Percentiles rank a stretch among this genome's conserved stretches.
phyloP scores from a whole-genome alignment of 2,329 filamentous ascomycete genomes.

The Colletotrichum gigasporum region DNA sequence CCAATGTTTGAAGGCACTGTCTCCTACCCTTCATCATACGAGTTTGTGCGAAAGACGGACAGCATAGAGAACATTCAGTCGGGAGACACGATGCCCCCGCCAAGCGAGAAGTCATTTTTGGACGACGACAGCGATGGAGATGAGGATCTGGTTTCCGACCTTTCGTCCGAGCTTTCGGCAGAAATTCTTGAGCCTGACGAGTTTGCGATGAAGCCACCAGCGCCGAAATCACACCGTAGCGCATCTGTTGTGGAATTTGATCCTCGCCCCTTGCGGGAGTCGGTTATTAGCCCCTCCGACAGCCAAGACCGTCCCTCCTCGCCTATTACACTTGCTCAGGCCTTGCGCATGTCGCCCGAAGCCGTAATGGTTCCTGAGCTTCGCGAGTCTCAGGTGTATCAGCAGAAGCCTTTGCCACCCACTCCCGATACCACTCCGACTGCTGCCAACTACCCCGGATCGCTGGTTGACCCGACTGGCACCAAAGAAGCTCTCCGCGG shows the following conservation, averaged over 20 bases:
- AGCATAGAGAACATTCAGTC: constrained; percentile 57
- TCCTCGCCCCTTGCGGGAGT: constrained; percentile 20
- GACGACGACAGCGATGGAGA: constrained; percentile 55
- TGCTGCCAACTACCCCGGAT: constrained; percentile 46
- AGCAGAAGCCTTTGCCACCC: constrained; percentile 55
- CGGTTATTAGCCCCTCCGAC: constrained; percentile 4
- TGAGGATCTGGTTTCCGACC: constrained; percentile 62
- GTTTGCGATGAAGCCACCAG: constrained; percentile 29
- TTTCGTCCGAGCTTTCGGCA: constrained; percentile 70
- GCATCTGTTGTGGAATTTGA: constrained; percentile 14
- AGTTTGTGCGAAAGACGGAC: constrained; percentile 63
- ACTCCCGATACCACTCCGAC: constrained; percentile 62
- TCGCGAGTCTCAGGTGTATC: constrained; percentile 52
- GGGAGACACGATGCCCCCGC: constrained; percentile 42
- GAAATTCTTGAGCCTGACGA: constrained; percentile 48
- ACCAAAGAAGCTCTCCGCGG: constrained; percentile 48
- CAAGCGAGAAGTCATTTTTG: constrained; percentile 53
- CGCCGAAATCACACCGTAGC: constrained; percentile 11
- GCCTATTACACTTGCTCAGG: constrained; percentile 58
- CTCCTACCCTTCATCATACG: constrained; percentile 51
- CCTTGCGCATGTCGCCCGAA: constrained; percentile 53
- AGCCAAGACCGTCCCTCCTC: constrained; percentile 46
- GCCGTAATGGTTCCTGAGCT: constrained; percentile 46
- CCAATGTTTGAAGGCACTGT: constrained; percentile 32
- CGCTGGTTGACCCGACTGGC: constrained; percentile 42